Conservation (phyloP, 2,329 filamentous ascomycete genomes). For the Exutisphaerella laricina region DNA sequence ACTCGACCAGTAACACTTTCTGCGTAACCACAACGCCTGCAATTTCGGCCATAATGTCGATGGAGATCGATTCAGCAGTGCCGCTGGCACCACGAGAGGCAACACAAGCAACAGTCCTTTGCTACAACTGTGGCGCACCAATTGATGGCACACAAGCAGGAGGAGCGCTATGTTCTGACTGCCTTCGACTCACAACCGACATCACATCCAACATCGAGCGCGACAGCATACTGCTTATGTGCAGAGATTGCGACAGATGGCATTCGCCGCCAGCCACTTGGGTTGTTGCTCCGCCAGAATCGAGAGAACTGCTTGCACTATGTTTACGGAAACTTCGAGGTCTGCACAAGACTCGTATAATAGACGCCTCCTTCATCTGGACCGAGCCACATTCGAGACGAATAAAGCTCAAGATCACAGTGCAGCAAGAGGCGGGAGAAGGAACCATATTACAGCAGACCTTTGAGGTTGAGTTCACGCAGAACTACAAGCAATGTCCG, state of each 20-base stretch:
- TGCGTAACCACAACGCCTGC: no score
- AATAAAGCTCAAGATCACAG: conserved; percentile 90
- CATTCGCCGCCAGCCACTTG: conserved; percentile 79
- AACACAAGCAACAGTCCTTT: conserved; percentile 66
- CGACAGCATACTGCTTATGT: conserved; percentile 85
- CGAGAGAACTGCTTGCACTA: conserved; percentile 83
- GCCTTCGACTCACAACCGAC: conserved; percentile 89
- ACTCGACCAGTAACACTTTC: no score
- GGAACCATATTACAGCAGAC: conserved; percentile 77
- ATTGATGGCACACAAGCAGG: conserved; percentile 86
- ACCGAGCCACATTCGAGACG: conserved; percentile 93
- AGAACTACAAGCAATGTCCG: conserved; percentile 87
- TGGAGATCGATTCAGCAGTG: conserved; percentile 34
- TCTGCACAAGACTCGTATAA: conserved; percentile 83
- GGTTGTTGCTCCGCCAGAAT: conserved; percentile 80
- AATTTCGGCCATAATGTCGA: conserved; percentile 34
- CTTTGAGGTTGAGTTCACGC: conserved; percentile 89
- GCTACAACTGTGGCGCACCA: conserved; percentile 93
- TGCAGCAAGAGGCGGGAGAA: conserved; percentile 66
- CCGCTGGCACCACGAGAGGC: conserved; percentile 29
- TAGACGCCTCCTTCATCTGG: conserved; percentile 96
- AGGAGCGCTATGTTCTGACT: conserved; percentile 91
- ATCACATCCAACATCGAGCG: conserved; percentile 87
- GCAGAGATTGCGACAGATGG: conserved; percentile 92
- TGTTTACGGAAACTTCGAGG: conserved; percentile 85